Evolutionary conservation across 2,329 filamentous ascomycete genomes (phyloP).

Genomic region (Epichloe brachyelytri): DNA sequence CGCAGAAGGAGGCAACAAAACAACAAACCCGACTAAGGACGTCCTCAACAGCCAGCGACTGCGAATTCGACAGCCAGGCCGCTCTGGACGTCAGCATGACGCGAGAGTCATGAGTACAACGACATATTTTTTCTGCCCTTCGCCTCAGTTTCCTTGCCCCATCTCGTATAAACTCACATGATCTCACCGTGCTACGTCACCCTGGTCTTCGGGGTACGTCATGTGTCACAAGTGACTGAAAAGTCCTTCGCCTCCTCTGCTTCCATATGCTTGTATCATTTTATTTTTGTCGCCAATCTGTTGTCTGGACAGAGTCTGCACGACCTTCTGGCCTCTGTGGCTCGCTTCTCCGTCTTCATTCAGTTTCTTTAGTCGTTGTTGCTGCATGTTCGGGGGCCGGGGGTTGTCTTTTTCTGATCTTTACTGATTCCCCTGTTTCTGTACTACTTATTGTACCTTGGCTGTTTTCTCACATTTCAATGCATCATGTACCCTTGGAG

Average conservation of each 20-base stretch:
- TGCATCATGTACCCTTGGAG: neutral
- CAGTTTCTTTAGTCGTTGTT: neutral
- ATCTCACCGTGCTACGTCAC: neutral
- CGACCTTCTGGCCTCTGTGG: neutral
- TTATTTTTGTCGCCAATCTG: neutral
- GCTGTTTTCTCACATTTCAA: neutral
- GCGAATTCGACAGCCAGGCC: neutral
- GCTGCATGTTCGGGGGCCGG: neutral
- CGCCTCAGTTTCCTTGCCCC: neutral
- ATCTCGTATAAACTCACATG: neutral
- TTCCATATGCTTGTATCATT: neutral
- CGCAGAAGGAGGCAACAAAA: constrained; percentile 6
- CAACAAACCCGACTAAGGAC: neutral
- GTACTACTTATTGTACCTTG: neutral
- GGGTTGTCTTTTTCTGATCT: neutral
- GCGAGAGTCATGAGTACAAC: neutral
- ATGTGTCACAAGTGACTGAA: neutral
- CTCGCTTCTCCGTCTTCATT: neutral
- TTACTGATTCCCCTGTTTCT: neutral
- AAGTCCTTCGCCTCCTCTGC: neutral
- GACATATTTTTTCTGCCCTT: neutral
- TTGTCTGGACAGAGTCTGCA: neutral
- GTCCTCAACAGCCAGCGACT: neutral
- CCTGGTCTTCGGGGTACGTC: neutral
- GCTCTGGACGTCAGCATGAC: neutral